A percentile compares a stretch with the other conserved stretches of the same genome.
Evolutionary conservation across 257 asterid species (phyloP).

Genomic region (Apocynum venetum): DNA sequence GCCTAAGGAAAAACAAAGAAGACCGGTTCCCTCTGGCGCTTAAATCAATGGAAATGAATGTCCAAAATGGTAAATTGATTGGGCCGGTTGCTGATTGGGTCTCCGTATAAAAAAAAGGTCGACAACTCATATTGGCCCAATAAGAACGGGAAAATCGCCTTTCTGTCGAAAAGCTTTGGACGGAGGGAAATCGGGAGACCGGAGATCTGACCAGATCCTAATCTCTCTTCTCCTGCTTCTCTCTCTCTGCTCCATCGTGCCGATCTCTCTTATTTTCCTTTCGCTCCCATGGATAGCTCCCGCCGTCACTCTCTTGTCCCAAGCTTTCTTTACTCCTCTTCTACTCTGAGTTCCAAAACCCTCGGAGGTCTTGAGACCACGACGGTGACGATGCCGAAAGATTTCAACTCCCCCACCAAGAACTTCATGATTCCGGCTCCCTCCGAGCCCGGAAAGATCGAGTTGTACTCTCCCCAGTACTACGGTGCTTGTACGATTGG

Average conservation of each 20-base stretch:
- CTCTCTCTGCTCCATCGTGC: conserved; percentile 1
- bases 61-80: neutral
- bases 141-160: neutral
- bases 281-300: conserved; percentile 22
- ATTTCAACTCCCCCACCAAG: conserved; percentile 20
- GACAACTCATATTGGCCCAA: neutral
- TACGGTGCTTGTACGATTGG: conserved; percentile 87
- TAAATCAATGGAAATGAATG: neutral
- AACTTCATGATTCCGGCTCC: conserved; percentile 67
- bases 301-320: conserved; percentile 74
- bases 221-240: neutral
- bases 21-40: neutral
- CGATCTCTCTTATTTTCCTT: neutral
- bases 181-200: conserved; percentile 1
- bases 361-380: conserved; percentile 23
- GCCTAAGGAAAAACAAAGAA: too few relatives aligned
- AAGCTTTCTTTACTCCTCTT: conserved; percentile 46
- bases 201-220: neutral
- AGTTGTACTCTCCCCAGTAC: conserved; percentile 71
- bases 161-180: neutral
- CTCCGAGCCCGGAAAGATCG: conserved; percentile 66
- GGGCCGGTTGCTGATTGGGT: neutral
- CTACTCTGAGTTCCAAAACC: conserved; percentile 43
- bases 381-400: neutral
- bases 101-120: neutral